Base-by-base conservation (phyloP, 148 eudicot species). In the Camellia japonica region DNA sequence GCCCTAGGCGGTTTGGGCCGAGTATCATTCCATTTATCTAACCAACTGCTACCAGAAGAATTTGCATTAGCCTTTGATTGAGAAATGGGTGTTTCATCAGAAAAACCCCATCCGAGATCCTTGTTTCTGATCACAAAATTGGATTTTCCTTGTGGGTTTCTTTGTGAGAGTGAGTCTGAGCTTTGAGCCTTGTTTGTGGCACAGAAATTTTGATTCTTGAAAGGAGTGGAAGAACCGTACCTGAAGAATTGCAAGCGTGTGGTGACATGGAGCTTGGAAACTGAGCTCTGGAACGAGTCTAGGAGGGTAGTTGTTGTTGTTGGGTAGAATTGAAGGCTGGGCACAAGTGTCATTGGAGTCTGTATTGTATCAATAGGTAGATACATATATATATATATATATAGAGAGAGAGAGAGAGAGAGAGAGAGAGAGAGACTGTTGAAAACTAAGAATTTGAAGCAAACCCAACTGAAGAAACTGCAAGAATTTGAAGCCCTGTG, bases 21-120 rank as follows among this genome's bases (percentile, higher is more conserved):
- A 68, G 83, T 80, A 73, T 83, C 87, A 81, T 92, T 90, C 97
- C 98, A 93, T 86, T 90, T 90, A 30, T 84, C 90, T 75, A 95
- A 80, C 98, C 98, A 95, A 74, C 86, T 86, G 83, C 84, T 81
- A 62, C 85, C 62, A 79, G 87, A 84, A 41, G 75, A 61, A 78
- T 71, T 75, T 49, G 54, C 54, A 73, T 66, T 78, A 76, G 23
- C 64, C 23, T 78, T 69, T 47, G 86, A 38, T 73, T 82, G 58
- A 14, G 73, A 18, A 76, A 23, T 30, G 47, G 84, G 47, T 56
- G 79, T 49, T 83, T 80, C 89, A 73, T 63, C 20, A 23, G 72
- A 9, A 19, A 30, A 79, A 76, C 78, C 72, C 78, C 58, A 71
- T 59, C 49, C 41, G 51, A 41, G 68, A 59, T 19, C 38, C 69